phyloP scores from a whole-genome alignment of 129 eudicot species.

The Pittosporum tobira region DNA sequence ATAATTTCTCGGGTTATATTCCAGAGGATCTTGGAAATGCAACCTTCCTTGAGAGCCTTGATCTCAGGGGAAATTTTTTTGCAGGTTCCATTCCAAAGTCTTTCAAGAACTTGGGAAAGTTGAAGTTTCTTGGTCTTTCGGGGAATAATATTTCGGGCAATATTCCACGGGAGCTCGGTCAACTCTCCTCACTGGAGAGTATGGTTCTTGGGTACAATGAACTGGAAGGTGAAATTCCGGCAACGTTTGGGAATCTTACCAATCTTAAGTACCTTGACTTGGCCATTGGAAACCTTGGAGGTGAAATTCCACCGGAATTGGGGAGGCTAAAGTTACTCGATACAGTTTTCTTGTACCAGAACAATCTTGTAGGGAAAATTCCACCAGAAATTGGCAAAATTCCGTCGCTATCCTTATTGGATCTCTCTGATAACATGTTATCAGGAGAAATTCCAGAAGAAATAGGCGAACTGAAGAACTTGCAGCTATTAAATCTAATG shows the following conservation, averaged over 20 bases:
- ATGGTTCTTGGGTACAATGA: slow-evolving; percentile 73
- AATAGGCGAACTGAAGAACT: slow-evolving; percentile 42
- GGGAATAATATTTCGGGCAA: slow-evolving; percentile 65
- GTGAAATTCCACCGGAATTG: slow-evolving; percentile 53
- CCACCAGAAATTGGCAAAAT: slow-evolving; percentile 51
- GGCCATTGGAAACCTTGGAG: slow-evolving; percentile 65
- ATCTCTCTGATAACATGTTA: slow-evolving; percentile 67
- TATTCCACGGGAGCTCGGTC: slow-evolving; percentile 56
- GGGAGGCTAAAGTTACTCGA: slow-evolving; percentile 38
- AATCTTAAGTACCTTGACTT: slow-evolving; percentile 76
- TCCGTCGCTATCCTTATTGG: slow-evolving; percentile 38
- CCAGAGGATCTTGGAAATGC: slow-evolving; percentile 67
- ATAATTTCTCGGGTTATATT: slow-evolving; percentile 68
- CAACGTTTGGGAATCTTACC: slow-evolving; percentile 69
- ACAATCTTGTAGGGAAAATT: slow-evolving; percentile 49
- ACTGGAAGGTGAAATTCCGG: slow-evolving; percentile 57
- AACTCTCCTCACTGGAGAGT: slow-evolving; percentile 59
- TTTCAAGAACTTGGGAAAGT: slow-evolving; percentile 39
- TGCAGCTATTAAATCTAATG: slow-evolving; percentile 83
- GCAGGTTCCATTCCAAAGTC: slow-evolving; percentile 60
- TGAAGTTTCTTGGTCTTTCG: slow-evolving; percentile 74
- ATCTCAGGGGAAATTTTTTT: slow-evolving; percentile 79
- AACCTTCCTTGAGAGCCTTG: slow-evolving; percentile 51
- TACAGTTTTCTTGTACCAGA: slow-evolving; percentile 56
- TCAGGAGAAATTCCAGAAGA: slow-evolving; percentile 65